These are phyloP conservation scores for Paspalum vaginatum DNA, from an alignment of 176 grass and related monocot species.

Conservation along the genomic window DNA sequence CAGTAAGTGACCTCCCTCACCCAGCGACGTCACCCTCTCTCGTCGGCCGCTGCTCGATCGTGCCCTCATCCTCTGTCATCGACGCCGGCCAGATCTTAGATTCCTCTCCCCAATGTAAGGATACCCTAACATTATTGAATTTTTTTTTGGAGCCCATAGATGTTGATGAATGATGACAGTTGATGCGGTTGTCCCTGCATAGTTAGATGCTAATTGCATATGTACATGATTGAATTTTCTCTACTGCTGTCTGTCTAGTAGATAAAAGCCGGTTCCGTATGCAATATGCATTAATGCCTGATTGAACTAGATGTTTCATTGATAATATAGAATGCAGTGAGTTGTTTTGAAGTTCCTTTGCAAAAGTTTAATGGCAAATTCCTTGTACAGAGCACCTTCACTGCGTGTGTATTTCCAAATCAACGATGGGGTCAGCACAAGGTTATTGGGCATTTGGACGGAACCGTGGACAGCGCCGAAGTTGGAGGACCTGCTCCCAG, in stretches of 20 bases:
- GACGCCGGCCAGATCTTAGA: too few species aligned
- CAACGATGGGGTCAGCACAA: not conserved
- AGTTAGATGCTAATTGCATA: not conserved
- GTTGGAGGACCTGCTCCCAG: conserved; percentile 3
- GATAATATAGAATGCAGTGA: not conserved
- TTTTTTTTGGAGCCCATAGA: too few species aligned
- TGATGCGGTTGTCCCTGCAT: not conserved
- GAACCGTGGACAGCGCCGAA: not conserved
- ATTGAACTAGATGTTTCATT: not conserved
- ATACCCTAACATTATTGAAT: too few species aligned
- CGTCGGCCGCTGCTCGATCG: too few species aligned
- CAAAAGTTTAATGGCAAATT: not conserved
- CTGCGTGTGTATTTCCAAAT: not conserved
- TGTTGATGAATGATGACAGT: too few species aligned
- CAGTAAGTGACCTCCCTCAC: too few species aligned
- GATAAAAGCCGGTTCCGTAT: not conserved
- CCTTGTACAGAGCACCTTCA: not conserved
- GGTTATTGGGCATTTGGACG: not conserved
- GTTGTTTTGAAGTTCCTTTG: conserved; percentile 2
- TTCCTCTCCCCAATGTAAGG: too few species aligned
- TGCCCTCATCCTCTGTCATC: too few species aligned
- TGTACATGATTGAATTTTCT: not conserved
- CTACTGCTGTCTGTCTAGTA: too few species aligned
- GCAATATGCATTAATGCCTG: not conserved
- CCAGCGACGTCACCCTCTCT: too few species aligned